These are phyloP conservation scores for Citrus unshiu DNA, from an alignment of 345 rosid species.

Conservation along the genomic window DNA sequence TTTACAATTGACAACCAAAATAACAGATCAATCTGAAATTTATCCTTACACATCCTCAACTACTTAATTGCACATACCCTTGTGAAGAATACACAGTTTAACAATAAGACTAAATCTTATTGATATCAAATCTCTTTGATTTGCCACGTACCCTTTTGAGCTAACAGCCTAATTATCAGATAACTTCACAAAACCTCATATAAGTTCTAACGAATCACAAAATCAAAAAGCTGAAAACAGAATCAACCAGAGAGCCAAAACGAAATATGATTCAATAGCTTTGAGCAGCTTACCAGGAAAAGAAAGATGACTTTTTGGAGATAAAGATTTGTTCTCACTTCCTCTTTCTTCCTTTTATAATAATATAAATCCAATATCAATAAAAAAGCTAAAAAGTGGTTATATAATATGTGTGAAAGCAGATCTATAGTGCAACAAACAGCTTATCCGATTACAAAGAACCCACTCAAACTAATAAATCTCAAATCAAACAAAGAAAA, in stretches of 20 bases:
- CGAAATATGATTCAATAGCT: neutral
- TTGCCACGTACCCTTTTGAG: neutral
- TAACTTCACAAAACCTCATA: neutral
- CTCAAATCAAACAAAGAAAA: neutral
- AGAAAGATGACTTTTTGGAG: constrained; percentile 12
- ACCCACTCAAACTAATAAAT: constrained; percentile 6
- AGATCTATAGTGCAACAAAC: constrained; percentile 32
- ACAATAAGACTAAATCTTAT: neutral
- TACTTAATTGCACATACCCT: neutral
- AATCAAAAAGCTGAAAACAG: constrained; percentile 1
- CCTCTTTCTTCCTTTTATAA: constrained; percentile 13
- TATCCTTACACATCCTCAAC: neutral
- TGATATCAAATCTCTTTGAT: neutral
- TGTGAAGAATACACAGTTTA: neutral
- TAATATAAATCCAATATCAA: constrained; percentile 11
- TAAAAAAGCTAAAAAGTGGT: constrained; percentile 7
- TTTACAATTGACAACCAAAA: neutral
- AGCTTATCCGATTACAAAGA: neutral
- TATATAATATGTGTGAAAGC: constrained; percentile 2
- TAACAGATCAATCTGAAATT: neutral
- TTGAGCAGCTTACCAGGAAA: constrained; percentile 1
- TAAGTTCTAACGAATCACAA: neutral
- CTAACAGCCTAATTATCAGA: neutral
- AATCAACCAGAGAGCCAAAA: constrained; percentile 12
- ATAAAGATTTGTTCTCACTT: neutral